These are phyloP conservation scores for Talaromyces nanjingensis DNA, from an alignment of 495 filamentous ascomycete genomes.

Conservation along the genomic window DNA sequence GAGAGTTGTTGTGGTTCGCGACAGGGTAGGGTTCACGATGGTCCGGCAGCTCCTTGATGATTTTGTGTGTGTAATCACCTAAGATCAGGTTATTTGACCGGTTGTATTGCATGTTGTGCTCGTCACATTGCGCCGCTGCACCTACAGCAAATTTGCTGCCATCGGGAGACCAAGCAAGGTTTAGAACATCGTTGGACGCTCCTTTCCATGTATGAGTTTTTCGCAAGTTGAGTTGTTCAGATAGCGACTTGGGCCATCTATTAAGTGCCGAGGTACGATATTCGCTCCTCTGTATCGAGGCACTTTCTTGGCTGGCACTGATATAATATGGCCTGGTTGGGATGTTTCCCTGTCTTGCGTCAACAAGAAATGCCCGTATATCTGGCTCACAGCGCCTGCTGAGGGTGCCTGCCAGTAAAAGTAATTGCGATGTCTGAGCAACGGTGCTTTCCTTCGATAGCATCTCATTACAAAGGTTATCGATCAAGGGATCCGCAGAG, in stretches of 20 bases:
- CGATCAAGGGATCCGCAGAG: background rate
- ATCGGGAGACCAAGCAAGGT: constrained; percentile 43
- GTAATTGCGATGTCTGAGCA: constrained; percentile 2
- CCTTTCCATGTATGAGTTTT: constrained; percentile 41
- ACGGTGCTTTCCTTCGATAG: background rate
- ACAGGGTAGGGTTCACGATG: constrained; percentile 58
- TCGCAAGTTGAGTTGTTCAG: constrained; percentile 15
- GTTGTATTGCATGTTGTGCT: constrained; percentile 79
- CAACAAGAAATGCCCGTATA: constrained; percentile 14
- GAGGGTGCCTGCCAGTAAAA: constrained; percentile 9
- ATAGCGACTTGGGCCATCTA: background rate
- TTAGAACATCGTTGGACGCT: constrained; percentile 43
- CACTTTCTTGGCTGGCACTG: constrained; percentile 3
- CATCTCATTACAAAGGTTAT: background rate
- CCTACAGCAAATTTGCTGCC: constrained; percentile 49
- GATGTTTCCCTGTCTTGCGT: constrained; percentile 14
- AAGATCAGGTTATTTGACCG: constrained; percentile 68
- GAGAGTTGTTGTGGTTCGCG: constrained; percentile 50
- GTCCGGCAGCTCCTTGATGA: constrained; percentile 58
- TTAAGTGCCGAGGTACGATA: background rate
- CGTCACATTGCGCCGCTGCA: constrained; percentile 66
- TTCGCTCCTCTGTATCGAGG: background rate
- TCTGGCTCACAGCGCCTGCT: constrained; percentile 10
- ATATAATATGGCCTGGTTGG: constrained; percentile 11
- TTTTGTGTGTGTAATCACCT: constrained; percentile 50